Conservation (phyloP, 169 alveolate genomes). For the Plasmodium fragile region DNA sequence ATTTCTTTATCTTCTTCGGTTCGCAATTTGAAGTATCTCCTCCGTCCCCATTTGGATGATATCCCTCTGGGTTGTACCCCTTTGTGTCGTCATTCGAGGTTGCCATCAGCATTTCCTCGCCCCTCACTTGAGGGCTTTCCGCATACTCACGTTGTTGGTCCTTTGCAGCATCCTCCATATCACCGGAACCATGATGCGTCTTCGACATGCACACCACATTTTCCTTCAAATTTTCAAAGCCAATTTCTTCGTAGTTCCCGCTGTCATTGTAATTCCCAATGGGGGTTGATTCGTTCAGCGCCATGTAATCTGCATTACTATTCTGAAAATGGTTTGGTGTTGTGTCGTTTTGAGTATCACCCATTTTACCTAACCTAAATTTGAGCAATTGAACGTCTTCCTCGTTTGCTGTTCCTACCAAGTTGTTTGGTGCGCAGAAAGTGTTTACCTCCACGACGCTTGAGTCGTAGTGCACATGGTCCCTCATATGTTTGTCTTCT, state of each 20-base stretch:
- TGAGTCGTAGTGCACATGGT: background rate
- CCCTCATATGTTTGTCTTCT: background rate
- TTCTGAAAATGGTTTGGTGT: background rate
- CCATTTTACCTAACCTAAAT: slow-evolving; percentile 27
- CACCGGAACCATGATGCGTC: background rate
- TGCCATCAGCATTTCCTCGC: background rate
- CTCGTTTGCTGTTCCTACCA: background rate
- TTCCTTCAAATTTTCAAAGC: background rate
- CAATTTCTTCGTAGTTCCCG: background rate
- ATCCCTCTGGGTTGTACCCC: background rate
- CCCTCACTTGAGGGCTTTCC: background rate
- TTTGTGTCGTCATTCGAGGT: background rate
- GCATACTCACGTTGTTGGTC: background rate
- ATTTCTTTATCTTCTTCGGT: slow-evolving; percentile 1
- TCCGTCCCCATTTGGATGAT: background rate
- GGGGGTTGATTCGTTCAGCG: background rate
- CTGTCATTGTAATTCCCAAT: background rate
- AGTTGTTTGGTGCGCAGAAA: background rate
- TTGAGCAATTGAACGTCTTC: slow-evolving; percentile 9
- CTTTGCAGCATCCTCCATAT: background rate
- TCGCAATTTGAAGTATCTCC: background rate
- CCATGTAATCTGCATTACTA: background rate
- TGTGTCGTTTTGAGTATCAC: background rate
- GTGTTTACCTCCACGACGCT: background rate
- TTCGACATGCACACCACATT: slow-evolving; percentile 2